phyloP scores from a whole-genome alignment of 441 rosid species.

The Arabidopsis hybrid region DNA sequence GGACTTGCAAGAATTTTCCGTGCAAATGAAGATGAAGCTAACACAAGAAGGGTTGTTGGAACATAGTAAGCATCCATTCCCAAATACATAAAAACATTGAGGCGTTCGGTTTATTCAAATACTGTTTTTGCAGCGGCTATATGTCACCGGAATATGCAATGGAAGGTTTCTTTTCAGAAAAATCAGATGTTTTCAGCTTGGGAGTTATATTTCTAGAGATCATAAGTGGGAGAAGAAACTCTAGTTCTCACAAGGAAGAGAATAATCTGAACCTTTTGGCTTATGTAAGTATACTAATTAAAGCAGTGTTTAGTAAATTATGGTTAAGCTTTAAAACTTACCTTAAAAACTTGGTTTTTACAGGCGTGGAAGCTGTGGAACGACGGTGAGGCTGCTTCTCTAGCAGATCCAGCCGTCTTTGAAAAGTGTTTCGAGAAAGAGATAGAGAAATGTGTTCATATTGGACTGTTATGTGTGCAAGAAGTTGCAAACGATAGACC shows the following conservation, averaged over 20 bases:
- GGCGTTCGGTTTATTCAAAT: neutral
- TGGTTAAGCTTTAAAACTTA: neutral
- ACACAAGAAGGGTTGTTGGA: slow-evolving; percentile 86
- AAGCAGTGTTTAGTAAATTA: neutral
- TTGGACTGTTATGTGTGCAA: slow-evolving; percentile 69
- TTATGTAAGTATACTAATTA: slow-evolving; percentile 47
- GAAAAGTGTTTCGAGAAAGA: slow-evolving; percentile 39
- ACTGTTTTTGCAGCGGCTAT: slow-evolving; percentile 41
- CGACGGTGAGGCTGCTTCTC: slow-evolving; percentile 44
- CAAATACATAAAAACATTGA: neutral
- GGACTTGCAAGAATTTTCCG: slow-evolving; percentile 92
- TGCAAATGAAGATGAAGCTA: slow-evolving; percentile 74
- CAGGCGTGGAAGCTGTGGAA: slow-evolving; percentile 82
- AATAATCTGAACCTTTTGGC: slow-evolving; percentile 50
- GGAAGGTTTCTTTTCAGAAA: slow-evolving; percentile 61
- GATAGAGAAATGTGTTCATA: slow-evolving; percentile 54
- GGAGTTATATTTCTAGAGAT: slow-evolving; percentile 67
- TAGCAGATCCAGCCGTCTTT: slow-evolving; percentile 45
- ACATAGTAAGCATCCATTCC: slow-evolving; percentile 72
- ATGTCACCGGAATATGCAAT: slow-evolving; percentile 56
- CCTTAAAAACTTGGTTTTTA: neutral
- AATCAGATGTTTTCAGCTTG: slow-evolving; percentile 75
- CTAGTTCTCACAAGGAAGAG: slow-evolving; percentile 43
- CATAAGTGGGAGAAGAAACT: slow-evolving; percentile 64
- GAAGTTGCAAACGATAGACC: slow-evolving; percentile 64